phyloP scores from a whole-genome alignment of 148 eudicot species.

The Silene conica region DNA sequence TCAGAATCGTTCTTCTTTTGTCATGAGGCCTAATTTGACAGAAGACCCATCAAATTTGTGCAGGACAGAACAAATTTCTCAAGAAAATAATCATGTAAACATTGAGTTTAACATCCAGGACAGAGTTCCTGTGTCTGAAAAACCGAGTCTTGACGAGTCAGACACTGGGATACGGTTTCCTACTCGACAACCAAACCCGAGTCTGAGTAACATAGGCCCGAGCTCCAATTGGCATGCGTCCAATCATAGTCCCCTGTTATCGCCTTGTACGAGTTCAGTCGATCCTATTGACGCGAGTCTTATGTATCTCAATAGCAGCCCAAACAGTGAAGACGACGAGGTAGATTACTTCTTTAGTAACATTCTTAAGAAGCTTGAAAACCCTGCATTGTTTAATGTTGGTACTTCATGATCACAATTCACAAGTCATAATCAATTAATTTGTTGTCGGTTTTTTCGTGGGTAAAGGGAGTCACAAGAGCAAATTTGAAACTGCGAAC shows the following conservation, averaged over 20 bases:
- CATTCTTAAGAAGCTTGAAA: slow-evolving; percentile 4
- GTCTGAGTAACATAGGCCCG: too few relatives aligned
- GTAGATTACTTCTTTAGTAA: slow-evolving; percentile 1
- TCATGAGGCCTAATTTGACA: slow-evolving; percentile 30
- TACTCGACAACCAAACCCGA: slow-evolving; percentile 5
- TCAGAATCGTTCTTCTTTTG: slow-evolving; percentile 33
- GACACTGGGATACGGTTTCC: too few relatives aligned
- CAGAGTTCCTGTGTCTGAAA: too few relatives aligned
- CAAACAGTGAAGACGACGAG: neutral
- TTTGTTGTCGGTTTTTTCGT: neutral
- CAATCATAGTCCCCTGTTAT: too few relatives aligned
- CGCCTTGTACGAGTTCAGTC: slow-evolving; percentile 52
- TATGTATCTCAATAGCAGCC: slow-evolving; percentile 4
- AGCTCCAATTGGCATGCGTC: too few relatives aligned
- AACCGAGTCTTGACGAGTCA: too few relatives aligned
- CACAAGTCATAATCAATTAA: too few relatives aligned
- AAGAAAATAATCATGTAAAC: slow-evolving; percentile 2
- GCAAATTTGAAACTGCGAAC: too few relatives aligned
- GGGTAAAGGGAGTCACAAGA: neutral
- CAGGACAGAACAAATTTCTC: slow-evolving; percentile 1
- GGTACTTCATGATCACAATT: neutral
- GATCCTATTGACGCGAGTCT: slow-evolving; percentile 18
- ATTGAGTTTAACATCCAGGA: too few relatives aligned
- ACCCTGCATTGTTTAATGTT: neutral
- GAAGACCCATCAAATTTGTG: slow-evolving; percentile 21